Base-by-base conservation (phyloP, 768 basidiomycete species). In the Jaapia argillacea region DNA sequence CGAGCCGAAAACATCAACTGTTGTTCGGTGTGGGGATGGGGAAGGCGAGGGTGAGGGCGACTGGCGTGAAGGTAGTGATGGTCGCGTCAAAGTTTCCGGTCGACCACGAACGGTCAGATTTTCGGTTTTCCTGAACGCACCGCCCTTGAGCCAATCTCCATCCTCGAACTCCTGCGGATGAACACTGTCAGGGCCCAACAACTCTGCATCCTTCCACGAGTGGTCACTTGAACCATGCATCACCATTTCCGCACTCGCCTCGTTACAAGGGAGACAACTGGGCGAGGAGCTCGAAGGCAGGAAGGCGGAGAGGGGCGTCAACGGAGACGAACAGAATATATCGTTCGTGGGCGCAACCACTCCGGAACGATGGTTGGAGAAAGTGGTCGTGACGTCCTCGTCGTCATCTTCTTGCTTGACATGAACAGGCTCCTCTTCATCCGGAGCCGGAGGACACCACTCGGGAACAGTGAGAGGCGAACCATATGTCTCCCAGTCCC, bases 141-240 rank as follows among this genome's bases (percentile, higher is more conserved):
- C 38, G 23, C 22, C 36, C 26, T 16, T 36, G 48, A 13, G 41
- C 54, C 61, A 69, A 46, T 60, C 41, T 38, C 64, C 55, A 4
- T 61, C 64, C 24, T 71, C 69, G 25, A 70, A 61, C 47, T 71
- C 69, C 41, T 63, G 57, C 6, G 58, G 62, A 43, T 63, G 59
- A 23, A 71, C 62, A 45, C 60, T 70, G 43, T 71, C 69, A 1
- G 70, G 69, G 6, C 69, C 69, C 21, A 71, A 60, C 2, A 71
- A 46, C 39, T 73, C 70, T 4, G 61, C 68, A 40, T 70, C 69
- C 33, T 64, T 59, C 68, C 71, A 70, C 27, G 59, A 47, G 31
- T 63, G 36, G 37, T 62, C 57, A 44, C 58, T 55, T 35, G 53
- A 35, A 16, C 45, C 41, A n/a, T 50, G 57, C 2, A 16, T 21